Percentiles rank a stretch among this genome's conserved stretches.
Evolutionary conservation across 371 early-diverging fungal genomes (phyloP).

Genomic region (Mucor indicus): DNA sequence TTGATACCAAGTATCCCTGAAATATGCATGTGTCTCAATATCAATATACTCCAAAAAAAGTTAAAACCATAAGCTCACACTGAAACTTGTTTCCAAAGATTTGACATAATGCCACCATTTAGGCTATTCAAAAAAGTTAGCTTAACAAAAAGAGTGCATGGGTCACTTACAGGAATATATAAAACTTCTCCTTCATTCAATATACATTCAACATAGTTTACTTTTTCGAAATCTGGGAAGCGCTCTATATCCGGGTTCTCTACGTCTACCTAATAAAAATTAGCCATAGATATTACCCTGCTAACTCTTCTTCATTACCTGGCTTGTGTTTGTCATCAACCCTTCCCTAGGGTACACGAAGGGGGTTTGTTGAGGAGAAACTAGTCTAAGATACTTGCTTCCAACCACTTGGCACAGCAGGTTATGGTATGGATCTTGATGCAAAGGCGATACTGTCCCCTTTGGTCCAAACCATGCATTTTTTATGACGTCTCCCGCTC

Average conservation of each 20-base stretch:
- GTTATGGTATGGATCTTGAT: constrained; percentile 85
- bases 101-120: constrained; percentile 92
- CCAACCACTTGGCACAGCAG: constrained; percentile 89
- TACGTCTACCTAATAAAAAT: constrained; percentile 54
- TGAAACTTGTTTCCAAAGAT: constrained; percentile 74
- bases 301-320: constrained; percentile 35
- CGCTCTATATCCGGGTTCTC: constrained; percentile 53
- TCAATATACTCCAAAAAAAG: too few relatives aligned
- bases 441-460: constrained; percentile 85
- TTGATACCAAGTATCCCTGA: too few relatives aligned
- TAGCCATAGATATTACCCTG: too few relatives aligned
- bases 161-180: constrained; percentile 84
- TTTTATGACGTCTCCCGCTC: constrained; percentile 51
- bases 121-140: constrained; percentile 36
- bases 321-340: constrained; percentile 77
- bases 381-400: constrained; percentile 74
- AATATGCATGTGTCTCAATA: too few relatives aligned
- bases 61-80: constrained; percentile 88
- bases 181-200: constrained; percentile 81
- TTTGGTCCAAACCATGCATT: constrained; percentile 91
- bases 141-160: too few relatives aligned
- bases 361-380: constrained; percentile 57
- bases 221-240: constrained; percentile 56
- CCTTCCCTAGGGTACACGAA: constrained; percentile 59
- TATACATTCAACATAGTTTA: constrained; percentile 66